Conservation (phyloP, 2,329 filamentous ascomycete genomes). For the Paracorniculantispora psalliotae region DNA sequence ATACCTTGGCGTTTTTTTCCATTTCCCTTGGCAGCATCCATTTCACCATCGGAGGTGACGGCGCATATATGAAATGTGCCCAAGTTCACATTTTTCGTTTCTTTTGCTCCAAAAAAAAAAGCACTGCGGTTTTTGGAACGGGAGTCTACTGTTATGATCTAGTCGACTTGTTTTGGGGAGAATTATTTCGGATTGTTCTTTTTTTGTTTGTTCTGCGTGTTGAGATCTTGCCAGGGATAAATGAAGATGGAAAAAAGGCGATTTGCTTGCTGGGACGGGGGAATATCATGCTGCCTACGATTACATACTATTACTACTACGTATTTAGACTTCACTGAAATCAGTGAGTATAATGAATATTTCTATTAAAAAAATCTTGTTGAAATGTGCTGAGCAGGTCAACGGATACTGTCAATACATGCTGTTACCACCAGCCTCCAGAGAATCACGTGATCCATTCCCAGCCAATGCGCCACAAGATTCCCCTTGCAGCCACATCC, state of each 20-base stretch:
- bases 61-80: background rate
- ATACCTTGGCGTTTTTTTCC: conserved; percentile 3
- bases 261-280: conserved; percentile 2
- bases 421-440: too few relatives aligned
- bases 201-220: background rate
- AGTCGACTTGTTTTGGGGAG: conserved; percentile 6
- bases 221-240: background rate
- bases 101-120: background rate
- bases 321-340: conserved; percentile 5
- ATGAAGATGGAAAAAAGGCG: background rate
- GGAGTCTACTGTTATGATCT: conserved; percentile 1
- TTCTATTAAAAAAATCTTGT: background rate
- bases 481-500: conserved; percentile 6
- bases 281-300: conserved; percentile 14
- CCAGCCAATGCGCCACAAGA: background rate
- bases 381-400: background rate
- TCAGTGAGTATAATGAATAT: conserved; percentile 1
- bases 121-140: background rate
- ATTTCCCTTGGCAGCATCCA: background rate
- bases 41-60: background rate
- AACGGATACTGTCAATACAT: too few relatives aligned
- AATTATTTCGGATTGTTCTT: background rate
- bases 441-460: background rate
- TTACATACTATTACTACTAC: conserved; percentile 5
- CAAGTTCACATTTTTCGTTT: background rate